Percentiles rank a stretch among this genome's conserved stretches.
phyloP scores from a whole-genome alignment of 2,329 filamentous ascomycete species.

The Calonectria crousiana region DNA sequence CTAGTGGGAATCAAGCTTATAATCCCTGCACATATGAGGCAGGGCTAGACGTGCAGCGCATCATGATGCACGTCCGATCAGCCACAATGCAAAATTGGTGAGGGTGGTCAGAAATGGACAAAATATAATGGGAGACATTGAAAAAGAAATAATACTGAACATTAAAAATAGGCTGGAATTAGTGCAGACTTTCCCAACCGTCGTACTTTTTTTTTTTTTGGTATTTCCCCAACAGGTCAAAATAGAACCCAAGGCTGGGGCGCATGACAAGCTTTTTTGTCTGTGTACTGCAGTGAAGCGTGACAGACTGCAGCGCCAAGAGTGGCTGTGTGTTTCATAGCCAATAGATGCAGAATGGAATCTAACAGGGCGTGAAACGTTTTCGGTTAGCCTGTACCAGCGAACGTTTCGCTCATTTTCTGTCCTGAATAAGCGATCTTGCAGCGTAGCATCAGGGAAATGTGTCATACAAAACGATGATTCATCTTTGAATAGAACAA shows the following conservation, averaged over 20 bases:
- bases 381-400: background rate
- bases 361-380: background rate
- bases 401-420: background rate
- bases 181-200: no score
- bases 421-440: background rate
- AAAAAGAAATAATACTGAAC: background rate
- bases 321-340: background rate
- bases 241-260: background rate
- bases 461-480: background rate
- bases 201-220: background rate
- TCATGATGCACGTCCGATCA: background rate
- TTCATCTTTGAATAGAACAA: background rate
- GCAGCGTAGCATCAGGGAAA: background rate
- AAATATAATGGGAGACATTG: background rate
- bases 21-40: background rate
- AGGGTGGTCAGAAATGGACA: background rate
- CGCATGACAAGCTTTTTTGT: background rate
- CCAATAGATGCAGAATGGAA: background rate
- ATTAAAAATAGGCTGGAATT: no score
- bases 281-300: background rate
- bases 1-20: background rate
- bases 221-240: background rate
- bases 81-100: background rate
- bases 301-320: conserved; percentile 1
- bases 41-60: background rate